phyloP scores from a whole-genome alignment of 2,329 filamentous ascomycete species.

The Trichoderma atrobrunneum region DNA sequence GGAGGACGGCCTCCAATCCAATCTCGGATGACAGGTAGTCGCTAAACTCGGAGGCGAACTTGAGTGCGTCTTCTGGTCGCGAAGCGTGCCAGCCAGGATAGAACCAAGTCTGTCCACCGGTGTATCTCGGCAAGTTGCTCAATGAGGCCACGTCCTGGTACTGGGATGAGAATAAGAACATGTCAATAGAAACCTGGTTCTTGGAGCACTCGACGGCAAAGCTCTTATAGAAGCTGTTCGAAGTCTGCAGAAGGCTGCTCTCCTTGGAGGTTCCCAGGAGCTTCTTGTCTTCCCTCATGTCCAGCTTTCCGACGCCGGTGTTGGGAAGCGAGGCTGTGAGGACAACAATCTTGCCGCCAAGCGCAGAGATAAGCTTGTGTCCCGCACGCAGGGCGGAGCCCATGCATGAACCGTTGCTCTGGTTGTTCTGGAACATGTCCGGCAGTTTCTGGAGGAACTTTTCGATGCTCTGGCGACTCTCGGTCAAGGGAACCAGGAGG shows the following conservation, averaged over 20 bases:
- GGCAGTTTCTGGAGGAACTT: conserved; percentile 87
- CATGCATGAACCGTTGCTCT: conserved; percentile 88
- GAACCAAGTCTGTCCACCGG: conserved; percentile 96
- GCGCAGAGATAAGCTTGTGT: conserved; percentile 90
- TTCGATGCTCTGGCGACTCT: conserved; percentile 88
- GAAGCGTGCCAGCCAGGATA: conserved; percentile 98
- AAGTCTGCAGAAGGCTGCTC: conserved; percentile 80
- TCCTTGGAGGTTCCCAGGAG: conserved; percentile 92
- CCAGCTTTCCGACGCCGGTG: conserved; percentile 81
- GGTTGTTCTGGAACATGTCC: conserved; percentile 94
- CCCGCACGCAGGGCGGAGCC: conserved; percentile 88
- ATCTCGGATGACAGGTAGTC: conserved; percentile 97
- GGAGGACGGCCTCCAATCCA: conserved; percentile 89
- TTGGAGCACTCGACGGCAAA: conserved; percentile 99
- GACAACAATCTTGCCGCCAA: conserved; percentile 93
- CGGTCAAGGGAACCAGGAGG: conserved; percentile 81
- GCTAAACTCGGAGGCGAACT: conserved; percentile 95
- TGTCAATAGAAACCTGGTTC: conserved; percentile 96
- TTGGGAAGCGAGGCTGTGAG: conserved; percentile 88
- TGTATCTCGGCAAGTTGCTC: conserved; percentile 93
- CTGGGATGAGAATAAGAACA: conserved; percentile 94
- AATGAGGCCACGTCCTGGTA: conserved; percentile 97
- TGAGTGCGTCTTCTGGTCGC: conserved; percentile 90
- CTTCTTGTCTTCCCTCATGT: conserved; percentile 96
- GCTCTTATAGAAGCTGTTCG: conserved; percentile 96